Evolutionary conservation across 2,329 filamentous ascomycete genomes (phyloP), one percentile per base, ranked within the genome.

Genomic region (Endocalyx cinctus): DNA sequence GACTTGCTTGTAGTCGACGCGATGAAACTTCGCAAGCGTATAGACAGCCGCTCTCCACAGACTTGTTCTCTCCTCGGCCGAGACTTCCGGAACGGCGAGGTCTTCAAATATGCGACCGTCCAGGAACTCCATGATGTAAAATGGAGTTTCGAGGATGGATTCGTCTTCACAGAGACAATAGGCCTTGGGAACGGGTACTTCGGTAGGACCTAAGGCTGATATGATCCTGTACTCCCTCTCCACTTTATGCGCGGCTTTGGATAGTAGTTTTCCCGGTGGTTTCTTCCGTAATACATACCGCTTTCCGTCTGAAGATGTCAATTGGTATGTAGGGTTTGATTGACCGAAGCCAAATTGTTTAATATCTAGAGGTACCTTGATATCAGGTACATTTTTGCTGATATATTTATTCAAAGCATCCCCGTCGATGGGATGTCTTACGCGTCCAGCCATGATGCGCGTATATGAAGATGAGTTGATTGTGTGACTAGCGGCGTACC

Each of bases 71-170:
- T 94, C 81, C 29, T 71, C 69, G 0, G 82, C 62, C 19, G 70
- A 70, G 11, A 89, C 80, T 10, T 68, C 82, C 4, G 87, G 87
- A 55, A 95, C 80, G 14, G 80, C 68, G 29, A 87, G 83, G 60
- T 96, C 87, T 52, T 88, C 84, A 50, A 95, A 87, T 60, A 94
- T 92, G 50, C 89, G 79, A n/a, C 89, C 89, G 53, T 94, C 84
- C 39, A 95, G 70, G 55, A 90, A 96, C 59, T 87, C 82, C 89
- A 96, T 96, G 53, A 96, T 82, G 64, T 96, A 96, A 60, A 96
- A 96, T 4, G 87, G 75, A 8, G 87, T 95, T 32, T 87, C 89
- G 41, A 96, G 72, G 22, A 95, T 69, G 35, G 62, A 67, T 29
- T 70, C 67, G 61, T 95, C 88, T 59, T 90, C 82, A 62, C 89